Evolutionary conservation across 192 early-diverging fungal genomes (phyloP).

Genomic region (Gamsiella multidivaricata): DNA sequence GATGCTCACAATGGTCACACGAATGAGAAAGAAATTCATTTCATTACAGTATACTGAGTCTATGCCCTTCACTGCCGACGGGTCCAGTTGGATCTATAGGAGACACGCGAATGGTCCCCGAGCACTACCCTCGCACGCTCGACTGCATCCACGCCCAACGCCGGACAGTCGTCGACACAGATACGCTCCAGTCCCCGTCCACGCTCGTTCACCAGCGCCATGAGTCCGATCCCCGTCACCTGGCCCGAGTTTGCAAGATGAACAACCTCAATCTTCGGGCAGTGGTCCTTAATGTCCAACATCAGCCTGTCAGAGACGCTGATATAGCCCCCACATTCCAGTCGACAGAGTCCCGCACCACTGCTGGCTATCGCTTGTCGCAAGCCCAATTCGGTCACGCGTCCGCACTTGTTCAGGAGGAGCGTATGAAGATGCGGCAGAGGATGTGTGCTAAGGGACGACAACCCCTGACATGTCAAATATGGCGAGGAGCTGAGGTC

Average conservation of each 20-base stretch:
- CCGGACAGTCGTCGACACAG: slow-evolving; percentile 34
- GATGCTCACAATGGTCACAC: too few relatives aligned
- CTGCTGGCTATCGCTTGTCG: slow-evolving; percentile 8
- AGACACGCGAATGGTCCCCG: slow-evolving; percentile 23
- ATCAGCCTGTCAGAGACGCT: slow-evolving; percentile 31
- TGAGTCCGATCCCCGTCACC: slow-evolving; percentile 31
- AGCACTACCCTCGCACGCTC: slow-evolving; percentile 25
- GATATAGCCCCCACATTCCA: slow-evolving; percentile 32
- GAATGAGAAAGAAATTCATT: too few relatives aligned
- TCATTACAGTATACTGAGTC: too few relatives aligned
- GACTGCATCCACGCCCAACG: slow-evolving; percentile 26
- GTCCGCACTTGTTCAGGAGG: slow-evolving; percentile 33
- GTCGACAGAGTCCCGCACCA: slow-evolving; percentile 14
- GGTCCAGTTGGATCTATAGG: slow-evolving; percentile 11
- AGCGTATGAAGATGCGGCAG: slow-evolving; percentile 26
- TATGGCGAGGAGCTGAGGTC: slow-evolving; percentile 40
- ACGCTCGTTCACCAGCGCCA: slow-evolving; percentile 34
- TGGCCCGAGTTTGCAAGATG: slow-evolving; percentile 22
- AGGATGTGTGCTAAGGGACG: slow-evolving; percentile 3
- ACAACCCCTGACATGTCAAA: slow-evolving; percentile 26
- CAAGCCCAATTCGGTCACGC: slow-evolving; percentile 24
- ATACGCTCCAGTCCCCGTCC: slow-evolving; percentile 23
- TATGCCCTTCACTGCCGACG: background rate
- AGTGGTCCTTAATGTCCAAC: slow-evolving; percentile 25
- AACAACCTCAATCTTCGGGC: slow-evolving; percentile 30